phyloP scores from a whole-genome alignment of 1,284 basidiomycete genomes.

The Meripilus lineatus region DNA sequence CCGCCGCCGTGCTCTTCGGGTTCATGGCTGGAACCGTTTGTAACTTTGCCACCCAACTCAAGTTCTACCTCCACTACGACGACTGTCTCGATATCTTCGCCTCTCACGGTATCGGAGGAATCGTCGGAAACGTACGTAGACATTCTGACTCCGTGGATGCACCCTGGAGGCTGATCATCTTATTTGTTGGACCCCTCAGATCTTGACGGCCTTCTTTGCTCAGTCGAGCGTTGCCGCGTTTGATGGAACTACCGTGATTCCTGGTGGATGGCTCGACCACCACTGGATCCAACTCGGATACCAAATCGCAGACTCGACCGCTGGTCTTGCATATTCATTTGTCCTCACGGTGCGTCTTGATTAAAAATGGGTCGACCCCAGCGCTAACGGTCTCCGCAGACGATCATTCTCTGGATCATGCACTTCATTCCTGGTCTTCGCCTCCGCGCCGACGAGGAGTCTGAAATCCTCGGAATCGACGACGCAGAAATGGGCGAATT shows the following conservation, averaged over 20 bases:
- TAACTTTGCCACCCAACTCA: slow-evolving; percentile 95
- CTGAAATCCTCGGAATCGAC: slow-evolving; percentile 91
- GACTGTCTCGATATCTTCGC: slow-evolving; percentile 90
- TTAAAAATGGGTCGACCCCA: not conserved
- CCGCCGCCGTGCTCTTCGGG: slow-evolving; percentile 83
- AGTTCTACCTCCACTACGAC: slow-evolving; percentile 72
- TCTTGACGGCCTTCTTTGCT: slow-evolving; percentile 86
- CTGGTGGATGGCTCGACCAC: slow-evolving; percentile 90
- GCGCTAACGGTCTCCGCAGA: slow-evolving; percentile 32
- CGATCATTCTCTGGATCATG: slow-evolving; percentile 88
- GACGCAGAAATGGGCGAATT: slow-evolving; percentile 94
- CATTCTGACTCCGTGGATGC: not conserved
- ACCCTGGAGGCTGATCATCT: not conserved
- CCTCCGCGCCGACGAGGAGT: slow-evolving; percentile 76
- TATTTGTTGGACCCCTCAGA: slow-evolving; percentile 32
- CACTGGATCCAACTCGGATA: slow-evolving; percentile 82
- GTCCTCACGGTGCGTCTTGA: slow-evolving; percentile 63
- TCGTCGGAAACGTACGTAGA: slow-evolving; percentile 67
- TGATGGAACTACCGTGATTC: slow-evolving; percentile 72
- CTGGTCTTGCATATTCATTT: slow-evolving; percentile 79
- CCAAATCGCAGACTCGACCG: slow-evolving; percentile 78
- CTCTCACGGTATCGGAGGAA: slow-evolving; percentile 84
- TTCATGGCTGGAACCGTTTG: slow-evolving; percentile 80
- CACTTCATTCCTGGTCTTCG: slow-evolving; percentile 87
- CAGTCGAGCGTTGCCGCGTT: slow-evolving; percentile 80